phyloP scores from a whole-genome alignment of 352 stramenopile species.

The Phytophthora pini region DNA sequence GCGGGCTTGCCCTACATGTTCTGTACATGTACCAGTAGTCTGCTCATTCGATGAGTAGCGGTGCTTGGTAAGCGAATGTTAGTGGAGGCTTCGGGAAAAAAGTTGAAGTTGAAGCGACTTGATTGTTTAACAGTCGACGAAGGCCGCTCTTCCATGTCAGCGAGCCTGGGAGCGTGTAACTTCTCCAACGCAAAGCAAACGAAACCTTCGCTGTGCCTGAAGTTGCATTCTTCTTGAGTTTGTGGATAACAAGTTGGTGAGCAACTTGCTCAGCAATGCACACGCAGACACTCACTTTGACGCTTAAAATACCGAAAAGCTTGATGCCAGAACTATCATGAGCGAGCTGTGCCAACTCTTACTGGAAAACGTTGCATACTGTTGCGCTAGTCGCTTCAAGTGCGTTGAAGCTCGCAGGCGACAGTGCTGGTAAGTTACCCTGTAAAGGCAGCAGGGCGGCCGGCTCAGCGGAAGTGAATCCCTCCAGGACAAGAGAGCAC shows the following conservation, averaged over 20 bases:
- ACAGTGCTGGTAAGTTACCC: too few species aligned
- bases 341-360: slow-evolving; percentile 4
- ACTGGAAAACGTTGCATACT: neutral
- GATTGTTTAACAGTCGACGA: slow-evolving; percentile 20
- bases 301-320: neutral
- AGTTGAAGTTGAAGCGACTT: slow-evolving; percentile 27
- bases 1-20: too few species aligned
- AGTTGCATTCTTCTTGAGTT: slow-evolving; percentile 3
- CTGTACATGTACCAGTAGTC: too few species aligned
- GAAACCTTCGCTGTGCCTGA: too few species aligned
- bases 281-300: neutral
- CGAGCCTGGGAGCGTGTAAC: too few species aligned
- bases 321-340: neutral
- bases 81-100: slow-evolving; percentile 1
- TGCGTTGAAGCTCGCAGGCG: neutral
- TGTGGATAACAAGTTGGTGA: neutral
- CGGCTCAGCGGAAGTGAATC: slow-evolving; percentile 2
- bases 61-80: slow-evolving; percentile 1
- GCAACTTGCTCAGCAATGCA: neutral
- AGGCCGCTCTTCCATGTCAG: neutral
- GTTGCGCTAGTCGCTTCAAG: slow-evolving; percentile 12
- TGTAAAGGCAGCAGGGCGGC: neutral
- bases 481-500: too few species aligned
- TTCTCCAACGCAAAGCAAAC: too few species aligned
- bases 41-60: too few species aligned